phyloP scores from a whole-genome alignment of 1,284 basidiomycete genomes.

The Ceratobasidium sp. region DNA sequence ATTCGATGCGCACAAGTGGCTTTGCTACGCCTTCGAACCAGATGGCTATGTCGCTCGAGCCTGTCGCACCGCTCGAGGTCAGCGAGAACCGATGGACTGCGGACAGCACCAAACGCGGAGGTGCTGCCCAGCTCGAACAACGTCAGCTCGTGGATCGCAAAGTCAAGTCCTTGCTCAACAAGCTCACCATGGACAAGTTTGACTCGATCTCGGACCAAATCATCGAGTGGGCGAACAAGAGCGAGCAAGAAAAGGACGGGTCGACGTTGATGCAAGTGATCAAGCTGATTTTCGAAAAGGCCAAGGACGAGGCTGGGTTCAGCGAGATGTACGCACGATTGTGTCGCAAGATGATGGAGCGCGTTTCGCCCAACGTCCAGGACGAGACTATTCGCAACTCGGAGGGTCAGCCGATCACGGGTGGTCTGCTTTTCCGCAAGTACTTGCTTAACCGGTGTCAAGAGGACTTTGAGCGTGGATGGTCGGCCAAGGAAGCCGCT shows the following conservation, averaged over 20 bases:
- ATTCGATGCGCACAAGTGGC: slow-evolving; percentile 49
- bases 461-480: slow-evolving; percentile 67
- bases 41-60: slow-evolving; percentile 54
- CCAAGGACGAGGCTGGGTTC: slow-evolving; percentile 94
- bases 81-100: slow-evolving; percentile 85
- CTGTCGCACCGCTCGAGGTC: slow-evolving; percentile 76
- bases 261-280: slow-evolving; percentile 95
- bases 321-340: slow-evolving; percentile 97
- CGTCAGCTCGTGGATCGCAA: slow-evolving; percentile 90
- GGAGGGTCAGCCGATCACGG: slow-evolving; percentile 79
- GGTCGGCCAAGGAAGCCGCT: slow-evolving; percentile 60
- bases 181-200: slow-evolving; percentile 96
- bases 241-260: slow-evolving; percentile 90
- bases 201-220: slow-evolving; percentile 94
- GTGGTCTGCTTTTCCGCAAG: slow-evolving; percentile 73
- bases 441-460: slow-evolving; percentile 69
- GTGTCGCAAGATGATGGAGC: slow-evolving; percentile 93
- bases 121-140: slow-evolving; percentile 46
- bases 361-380: slow-evolving; percentile 83
- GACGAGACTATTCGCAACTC: slow-evolving; percentile 81
- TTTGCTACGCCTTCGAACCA: slow-evolving; percentile 35
- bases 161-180: slow-evolving; percentile 93
- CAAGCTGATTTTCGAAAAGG: slow-evolving; percentile 95
- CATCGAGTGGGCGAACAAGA: slow-evolving; percentile 93
- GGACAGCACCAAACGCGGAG: slow-evolving; percentile 49